Conservation (phyloP, 2,329 filamentous ascomycete species). For the Neofusicoccum parvum region DNA sequence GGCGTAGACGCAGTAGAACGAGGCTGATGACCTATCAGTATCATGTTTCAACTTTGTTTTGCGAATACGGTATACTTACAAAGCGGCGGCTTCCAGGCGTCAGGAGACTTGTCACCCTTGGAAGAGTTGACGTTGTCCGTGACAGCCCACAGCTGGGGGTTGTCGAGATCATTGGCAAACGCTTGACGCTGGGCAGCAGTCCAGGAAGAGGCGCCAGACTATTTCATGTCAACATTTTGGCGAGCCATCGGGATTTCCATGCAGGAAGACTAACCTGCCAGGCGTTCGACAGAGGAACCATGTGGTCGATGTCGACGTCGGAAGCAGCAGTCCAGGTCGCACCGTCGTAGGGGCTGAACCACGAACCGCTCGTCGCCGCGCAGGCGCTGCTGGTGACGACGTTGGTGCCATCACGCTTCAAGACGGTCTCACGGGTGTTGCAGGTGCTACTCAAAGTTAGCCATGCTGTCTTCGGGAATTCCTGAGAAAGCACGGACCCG, state of each 20-base stretch:
- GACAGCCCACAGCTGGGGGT: constrained; percentile 78
- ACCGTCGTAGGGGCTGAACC: constrained; percentile 75
- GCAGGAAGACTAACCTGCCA: constrained; percentile 62
- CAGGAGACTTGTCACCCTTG: constrained; percentile 75
- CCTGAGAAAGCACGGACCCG: neutral
- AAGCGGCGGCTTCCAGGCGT: constrained; percentile 74
- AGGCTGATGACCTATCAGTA: constrained; percentile 36
- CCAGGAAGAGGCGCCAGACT: constrained; percentile 74
- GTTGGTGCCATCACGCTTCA: constrained; percentile 70
- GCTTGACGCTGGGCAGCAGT: constrained; percentile 65
- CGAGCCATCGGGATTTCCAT: neutral
- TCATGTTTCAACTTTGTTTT: constrained; percentile 2
- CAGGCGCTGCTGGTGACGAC: constrained; percentile 65
- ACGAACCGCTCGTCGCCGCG: constrained; percentile 65
- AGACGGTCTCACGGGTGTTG: constrained; percentile 72
- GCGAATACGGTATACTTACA: constrained; percentile 41
- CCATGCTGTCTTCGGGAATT: neutral
- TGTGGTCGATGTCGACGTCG: constrained; percentile 80
- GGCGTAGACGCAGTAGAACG: constrained; percentile 79
- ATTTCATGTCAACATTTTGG: neutral
- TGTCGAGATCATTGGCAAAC: constrained; percentile 76
- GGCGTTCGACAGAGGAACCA: constrained; percentile 79
- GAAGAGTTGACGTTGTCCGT: constrained; percentile 74
- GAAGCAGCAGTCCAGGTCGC: constrained; percentile 67
- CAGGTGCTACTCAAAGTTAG: constrained; percentile 57